Percentiles rank a stretch among this genome's conserved stretches.
Conservation (phyloP, 768 basidiomycete species). For the Kwoniella mangroviensis region DNA sequence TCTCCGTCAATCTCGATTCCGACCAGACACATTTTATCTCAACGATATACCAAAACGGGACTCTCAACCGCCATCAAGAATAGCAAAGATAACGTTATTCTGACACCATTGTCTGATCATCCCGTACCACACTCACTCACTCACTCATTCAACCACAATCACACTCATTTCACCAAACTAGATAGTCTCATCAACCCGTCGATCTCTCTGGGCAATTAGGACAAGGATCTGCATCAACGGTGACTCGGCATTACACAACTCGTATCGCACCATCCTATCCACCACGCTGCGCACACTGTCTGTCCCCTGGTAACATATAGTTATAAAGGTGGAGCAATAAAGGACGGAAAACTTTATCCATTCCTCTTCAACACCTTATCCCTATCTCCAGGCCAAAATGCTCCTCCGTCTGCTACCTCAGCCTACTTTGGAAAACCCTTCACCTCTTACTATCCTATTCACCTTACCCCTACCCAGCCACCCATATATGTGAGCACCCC, state of each 20-base stretch:
- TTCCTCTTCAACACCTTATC: conserved; percentile 1
- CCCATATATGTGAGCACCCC: conserved; percentile 51
- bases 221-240: conserved; percentile 7
- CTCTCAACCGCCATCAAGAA: not conserved
- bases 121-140: conserved; percentile 7
- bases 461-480: conserved; percentile 54
- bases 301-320: not conserved
- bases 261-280: too few relatives aligned
- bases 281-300: too few relatives aligned
- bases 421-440: conserved; percentile 43
- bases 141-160: not conserved
- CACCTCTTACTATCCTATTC: conserved; percentile 59
- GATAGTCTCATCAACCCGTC: not conserved
- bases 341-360: conserved; percentile 2
- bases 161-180: not conserved
- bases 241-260: conserved; percentile 6
- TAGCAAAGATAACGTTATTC: conserved; percentile 9
- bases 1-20: conserved; percentile 15
- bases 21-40: not conserved
- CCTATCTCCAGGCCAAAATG: conserved; percentile 38
- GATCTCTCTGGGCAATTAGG: not conserved
- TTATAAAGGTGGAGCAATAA: not conserved
- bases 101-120: not conserved
- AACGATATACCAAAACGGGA: not conserved
- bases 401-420: conserved; percentile 56